Evolutionary conservation across 176 grass and related monocot genomes (phyloP).

Genomic region (Phoenix dactylifera): DNA sequence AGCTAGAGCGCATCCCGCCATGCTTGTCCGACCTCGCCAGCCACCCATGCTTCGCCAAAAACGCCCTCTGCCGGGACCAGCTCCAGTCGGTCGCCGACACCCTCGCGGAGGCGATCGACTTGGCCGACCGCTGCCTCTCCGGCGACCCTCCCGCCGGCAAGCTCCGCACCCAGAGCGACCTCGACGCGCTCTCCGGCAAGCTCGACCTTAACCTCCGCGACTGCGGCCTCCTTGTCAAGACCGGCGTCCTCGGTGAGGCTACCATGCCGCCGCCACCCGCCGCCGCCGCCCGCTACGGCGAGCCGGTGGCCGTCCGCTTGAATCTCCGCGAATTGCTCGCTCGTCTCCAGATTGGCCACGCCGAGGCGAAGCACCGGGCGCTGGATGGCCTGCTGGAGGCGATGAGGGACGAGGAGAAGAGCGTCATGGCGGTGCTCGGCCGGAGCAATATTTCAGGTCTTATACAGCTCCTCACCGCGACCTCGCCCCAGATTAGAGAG

Average conservation of each 20-base stretch:
- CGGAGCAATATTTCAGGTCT: slow-evolving; percentile 7
- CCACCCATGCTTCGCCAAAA: slow-evolving; percentile 20
- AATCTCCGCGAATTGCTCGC: slow-evolving; percentile 8
- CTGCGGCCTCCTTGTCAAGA: slow-evolving; percentile 86
- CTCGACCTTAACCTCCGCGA: slow-evolving; percentile 89
- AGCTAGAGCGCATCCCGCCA: slow-evolving; percentile 8
- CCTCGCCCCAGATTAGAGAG: slow-evolving; percentile 3
- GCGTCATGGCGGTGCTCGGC: slow-evolving; percentile 7
- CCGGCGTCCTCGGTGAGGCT: slow-evolving; percentile 61
- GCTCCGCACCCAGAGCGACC: slow-evolving; percentile 49
- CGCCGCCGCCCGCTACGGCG: no score
- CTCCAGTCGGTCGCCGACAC: slow-evolving; percentile 16
- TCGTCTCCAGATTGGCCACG: slow-evolving; percentile 12
- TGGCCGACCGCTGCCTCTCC: slow-evolving; percentile 1
- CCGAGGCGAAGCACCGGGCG: slow-evolving; percentile 13
- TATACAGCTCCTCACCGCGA: background rate
- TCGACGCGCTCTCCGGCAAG: slow-evolving; percentile 73
- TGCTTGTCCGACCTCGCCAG: slow-evolving; percentile 11
- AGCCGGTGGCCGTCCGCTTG: no score
- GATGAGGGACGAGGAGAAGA: slow-evolving; percentile 16
- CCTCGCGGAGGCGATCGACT: slow-evolving; percentile 4
- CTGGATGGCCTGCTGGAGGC: slow-evolving; percentile 8
- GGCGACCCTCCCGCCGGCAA: background rate
- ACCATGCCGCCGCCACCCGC: slow-evolving; percentile 22
- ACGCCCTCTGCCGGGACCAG: slow-evolving; percentile 16